Conservation (phyloP, 1,139 yeast species). For the Arxiozyma bovina region DNA sequence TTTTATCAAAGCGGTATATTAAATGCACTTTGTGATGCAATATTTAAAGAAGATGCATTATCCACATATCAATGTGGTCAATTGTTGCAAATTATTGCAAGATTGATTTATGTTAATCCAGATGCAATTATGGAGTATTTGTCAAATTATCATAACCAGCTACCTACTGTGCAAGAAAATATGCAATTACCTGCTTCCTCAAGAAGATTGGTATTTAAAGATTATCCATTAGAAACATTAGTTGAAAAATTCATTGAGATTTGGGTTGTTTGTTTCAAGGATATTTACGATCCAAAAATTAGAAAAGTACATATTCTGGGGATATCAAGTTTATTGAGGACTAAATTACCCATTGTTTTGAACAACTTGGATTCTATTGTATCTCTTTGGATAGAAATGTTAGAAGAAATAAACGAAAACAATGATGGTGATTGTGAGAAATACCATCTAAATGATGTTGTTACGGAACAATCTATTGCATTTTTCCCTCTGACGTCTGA, state of each 20-base stretch:
- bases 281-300: conserved; percentile 49
- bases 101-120: conserved; percentile 44
- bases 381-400: conserved; percentile 47
- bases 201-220: conserved; percentile 20
- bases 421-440: conserved; percentile 50
- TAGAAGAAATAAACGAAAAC: conserved; percentile 68
- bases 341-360: conserved; percentile 28
- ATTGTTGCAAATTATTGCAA: conserved; percentile 44
- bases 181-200: conserved; percentile 17
- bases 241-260: conserved; percentile 27
- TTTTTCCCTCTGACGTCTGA: conserved; percentile 41
- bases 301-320: conserved; percentile 59
- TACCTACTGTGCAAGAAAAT: conserved; percentile 21
- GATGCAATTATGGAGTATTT: conserved; percentile 38
- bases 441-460: conserved; percentile 47
- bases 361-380: conserved; percentile 37
- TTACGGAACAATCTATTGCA: conserved; percentile 27
- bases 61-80: conserved; percentile 37
- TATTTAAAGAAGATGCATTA: conserved; percentile 26
- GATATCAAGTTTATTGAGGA: conserved; percentile 38
- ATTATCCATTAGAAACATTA: conserved; percentile 21
- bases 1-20: conserved; percentile 24
- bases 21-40: conserved; percentile 21
- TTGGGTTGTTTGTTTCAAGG: conserved; percentile 30
- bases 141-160: conserved; percentile 17